Evolutionary conservation across 2,329 filamentous ascomycete genomes (phyloP), one percentile per base, ranked within the genome.

Genomic region (Parascedosporium putredinis): DNA sequence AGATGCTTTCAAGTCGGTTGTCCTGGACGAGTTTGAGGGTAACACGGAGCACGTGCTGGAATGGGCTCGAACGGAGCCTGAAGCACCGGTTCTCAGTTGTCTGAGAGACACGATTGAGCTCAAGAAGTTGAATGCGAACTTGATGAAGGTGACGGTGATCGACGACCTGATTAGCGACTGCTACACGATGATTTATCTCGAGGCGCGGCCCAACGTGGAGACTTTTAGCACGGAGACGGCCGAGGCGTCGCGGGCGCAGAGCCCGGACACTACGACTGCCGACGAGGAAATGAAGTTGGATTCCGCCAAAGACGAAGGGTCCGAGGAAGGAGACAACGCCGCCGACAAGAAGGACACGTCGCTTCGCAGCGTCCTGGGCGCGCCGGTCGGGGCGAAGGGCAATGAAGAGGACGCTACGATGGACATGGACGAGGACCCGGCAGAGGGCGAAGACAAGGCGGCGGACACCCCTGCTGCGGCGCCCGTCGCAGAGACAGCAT

Each of bases 151-250:
- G 1, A 78, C 81, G 0, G 75, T 83, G 8, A 91, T 97, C 42
- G 93, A 98, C 59, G 93, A 98, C 60, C 75, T 97, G n/a, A 86
- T 96, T 55, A 86, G 84, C 20, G 93, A 98, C 65, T 83, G 86
- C 45, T 98, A 95, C 40, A 23, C 48, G 20, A 38, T 50, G 20
- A 20, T 50, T 25, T 50, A 45, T 16, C 40, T 38, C 20, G 31
- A 38, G 12, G 24, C 42, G 16, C 48, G 36, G 4, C 25, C 48
- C 9, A 18, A 23, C n/a, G 9, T 34, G 12, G 48, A 36, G 9
- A 33, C 31, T 5, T 16, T 14, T 3, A 16, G 20, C 16, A 18
- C 40, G 16, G 44, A 46, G 18, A 31, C 36, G 24, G 47, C 24
- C 24, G 24, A 18, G 16, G 29, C 33, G 4, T 49, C 47, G n/a